These are phyloP conservation scores for Globisporangium viniferum DNA, from an alignment of 352 stramenopile species.

Conservation along the genomic window DNA sequence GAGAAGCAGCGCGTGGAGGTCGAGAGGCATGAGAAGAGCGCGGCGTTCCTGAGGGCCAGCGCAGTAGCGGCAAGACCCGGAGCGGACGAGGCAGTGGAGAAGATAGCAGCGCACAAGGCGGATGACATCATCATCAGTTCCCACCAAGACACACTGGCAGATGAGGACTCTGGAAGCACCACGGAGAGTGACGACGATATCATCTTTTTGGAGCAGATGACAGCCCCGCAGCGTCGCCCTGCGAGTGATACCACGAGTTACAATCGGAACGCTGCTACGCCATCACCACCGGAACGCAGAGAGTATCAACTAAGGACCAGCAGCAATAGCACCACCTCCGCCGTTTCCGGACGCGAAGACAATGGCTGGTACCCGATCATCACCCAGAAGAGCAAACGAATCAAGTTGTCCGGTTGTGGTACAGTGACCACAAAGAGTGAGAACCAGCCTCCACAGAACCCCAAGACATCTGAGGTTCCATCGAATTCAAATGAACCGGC, in stretches of 20 bases:
- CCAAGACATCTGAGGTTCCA: too few relatives aligned
- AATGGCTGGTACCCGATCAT: background rate
- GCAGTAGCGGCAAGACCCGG: background rate
- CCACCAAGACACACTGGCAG: background rate
- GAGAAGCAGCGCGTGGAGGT: background rate
- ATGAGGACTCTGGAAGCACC: background rate
- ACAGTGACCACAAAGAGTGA: background rate
- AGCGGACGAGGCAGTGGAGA: background rate
- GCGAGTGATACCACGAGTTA: too few relatives aligned
- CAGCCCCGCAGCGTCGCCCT: background rate
- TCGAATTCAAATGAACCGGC: too few relatives aligned
- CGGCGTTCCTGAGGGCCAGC: too few relatives aligned
- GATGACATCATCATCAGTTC: background rate
- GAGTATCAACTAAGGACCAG: too few relatives aligned
- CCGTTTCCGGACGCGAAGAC: background rate
- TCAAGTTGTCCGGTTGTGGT: background rate
- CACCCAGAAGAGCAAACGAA: constrained; percentile 2
- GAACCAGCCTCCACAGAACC: background rate
- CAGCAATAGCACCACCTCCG: too few relatives aligned
- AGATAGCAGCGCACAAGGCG: background rate
- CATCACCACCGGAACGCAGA: background rate
- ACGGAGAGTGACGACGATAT: background rate
- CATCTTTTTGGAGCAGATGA: background rate
- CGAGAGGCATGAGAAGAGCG: background rate
- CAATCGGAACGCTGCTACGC: too few relatives aligned